Base-by-base conservation (phyloP, 768 basidiomycete genomes). In the Lepiota brunneoincarnata region DNA sequence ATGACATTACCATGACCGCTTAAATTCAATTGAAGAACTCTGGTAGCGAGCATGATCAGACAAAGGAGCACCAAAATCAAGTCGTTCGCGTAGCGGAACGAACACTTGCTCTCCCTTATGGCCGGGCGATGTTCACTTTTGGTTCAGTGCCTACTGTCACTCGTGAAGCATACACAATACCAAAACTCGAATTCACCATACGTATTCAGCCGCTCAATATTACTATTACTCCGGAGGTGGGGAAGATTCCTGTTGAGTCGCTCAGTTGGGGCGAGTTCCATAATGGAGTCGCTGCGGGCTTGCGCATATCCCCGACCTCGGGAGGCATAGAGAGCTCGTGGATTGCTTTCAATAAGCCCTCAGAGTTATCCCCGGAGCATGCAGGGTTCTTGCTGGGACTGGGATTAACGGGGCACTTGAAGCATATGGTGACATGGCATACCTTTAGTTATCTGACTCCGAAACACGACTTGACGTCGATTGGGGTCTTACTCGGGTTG, bases 181-280 rank as follows among this genome's bases (percentile, higher is more conserved):
- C 91, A 6, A 89, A 86, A 64, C 75, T 93, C 46, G 91, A 93
- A 62, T 90, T 82, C 61, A 74, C 80, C 23, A 78, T 93, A 58
- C 83, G 84, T 20, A 68, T 93, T 14, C 87, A 89, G 58, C 92
- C 91, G 4, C 72, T 84, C 49, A 90, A 89, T 61, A 68, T 84
- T 35, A 74, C 77, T 7, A 77, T 86, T 28, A 67, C 78, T 14
- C 83, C 86, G 0, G 91, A 92, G 54, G 64, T 75, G n/a, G 85
- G 86, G 17, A 89, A 91, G 66, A 80, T 93, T 55, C 75, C 80
- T 0, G 60, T 70, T 0, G 95, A 98, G 39, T 86, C 85, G 26
- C 69, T 82, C 4, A 81, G 77, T 48, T 99, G 96, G 97, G 93
- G 91, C n/a, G 91, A 95, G 56, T 99, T 99, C 70, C 94, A 98